Evolutionary conservation across 1,139 yeast species (phyloP).

Genomic region (Scheffersomyces quercinus): DNA sequence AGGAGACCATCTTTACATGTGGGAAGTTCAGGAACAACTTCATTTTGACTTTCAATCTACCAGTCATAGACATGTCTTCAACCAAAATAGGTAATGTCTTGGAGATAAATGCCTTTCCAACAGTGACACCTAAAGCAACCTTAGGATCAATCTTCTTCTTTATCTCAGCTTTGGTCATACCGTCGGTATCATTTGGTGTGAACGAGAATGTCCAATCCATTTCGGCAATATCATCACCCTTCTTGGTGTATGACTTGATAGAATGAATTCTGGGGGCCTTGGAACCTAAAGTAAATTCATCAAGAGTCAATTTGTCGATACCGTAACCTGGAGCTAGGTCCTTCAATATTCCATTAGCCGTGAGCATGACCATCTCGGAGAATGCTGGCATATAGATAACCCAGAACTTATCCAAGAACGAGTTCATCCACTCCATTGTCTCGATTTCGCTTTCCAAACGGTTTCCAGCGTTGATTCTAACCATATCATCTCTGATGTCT

Average conservation of each 20-base stretch:
- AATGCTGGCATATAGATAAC: constrained; percentile 83
- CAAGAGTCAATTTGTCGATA: constrained; percentile 68
- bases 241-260: constrained; percentile 68
- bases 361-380: constrained; percentile 70
- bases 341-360: constrained; percentile 63
- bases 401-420: constrained; percentile 78
- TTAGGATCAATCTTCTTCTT: constrained; percentile 73
- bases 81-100: constrained; percentile 75
- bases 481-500: constrained; percentile 72
- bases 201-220: constrained; percentile 85
- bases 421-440: constrained; percentile 79
- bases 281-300: constrained; percentile 76
- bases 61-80: constrained; percentile 75
- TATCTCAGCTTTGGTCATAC: constrained; percentile 75
- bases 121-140: constrained; percentile 74
- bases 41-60: constrained; percentile 67
- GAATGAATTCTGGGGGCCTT: constrained; percentile 76
- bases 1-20: constrained; percentile 67
- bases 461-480: constrained; percentile 59
- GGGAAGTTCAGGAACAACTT: constrained; percentile 68
- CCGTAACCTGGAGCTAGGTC: constrained; percentile 83
- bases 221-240: constrained; percentile 65
- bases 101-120: constrained; percentile 76
- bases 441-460: constrained; percentile 62
- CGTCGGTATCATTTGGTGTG: constrained; percentile 78